Evolutionary conservation across 2,329 filamentous ascomycete genomes (phyloP).

Genomic region (Cyclaneusma minus): DNA sequence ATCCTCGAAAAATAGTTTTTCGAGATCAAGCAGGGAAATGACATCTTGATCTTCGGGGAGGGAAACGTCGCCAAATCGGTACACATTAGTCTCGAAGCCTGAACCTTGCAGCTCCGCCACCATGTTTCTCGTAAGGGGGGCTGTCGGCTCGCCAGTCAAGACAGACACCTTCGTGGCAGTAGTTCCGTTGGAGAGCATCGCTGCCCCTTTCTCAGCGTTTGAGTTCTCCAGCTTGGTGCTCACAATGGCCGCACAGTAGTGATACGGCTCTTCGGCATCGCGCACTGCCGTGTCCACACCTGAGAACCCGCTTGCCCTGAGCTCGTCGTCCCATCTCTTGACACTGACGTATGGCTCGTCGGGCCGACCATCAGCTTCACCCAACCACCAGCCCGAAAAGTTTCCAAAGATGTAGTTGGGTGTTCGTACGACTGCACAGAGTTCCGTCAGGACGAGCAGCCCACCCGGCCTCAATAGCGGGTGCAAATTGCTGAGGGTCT

Average conservation of each 20-base stretch:
- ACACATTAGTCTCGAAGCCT: slow-evolving; percentile 5
- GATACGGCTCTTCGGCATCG: too few species aligned
- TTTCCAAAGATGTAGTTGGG: slow-evolving; percentile 10
- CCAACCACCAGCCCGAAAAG: slow-evolving; percentile 22
- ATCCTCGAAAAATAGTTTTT: slow-evolving; percentile 14
- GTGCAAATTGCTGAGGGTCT: background rate
- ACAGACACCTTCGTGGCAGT: too few species aligned
- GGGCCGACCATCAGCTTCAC: slow-evolving; percentile 13
- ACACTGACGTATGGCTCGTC: too few species aligned
- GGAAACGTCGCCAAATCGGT: slow-evolving; percentile 4
- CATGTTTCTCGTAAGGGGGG: too few species aligned
- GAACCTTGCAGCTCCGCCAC: too few species aligned
- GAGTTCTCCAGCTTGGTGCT: slow-evolving; percentile 2
- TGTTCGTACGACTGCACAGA: slow-evolving; percentile 4
- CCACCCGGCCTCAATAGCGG: background rate
- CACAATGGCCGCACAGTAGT: too few species aligned
- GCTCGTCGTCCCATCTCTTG: too few species aligned
- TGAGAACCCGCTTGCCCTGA: too few species aligned
- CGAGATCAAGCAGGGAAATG: slow-evolving; percentile 12
- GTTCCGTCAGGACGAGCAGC: slow-evolving; percentile 1
- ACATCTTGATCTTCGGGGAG: slow-evolving; percentile 9
- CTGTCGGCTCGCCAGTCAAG: too few species aligned
- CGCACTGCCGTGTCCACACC: too few species aligned
- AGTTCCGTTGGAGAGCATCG: too few species aligned
- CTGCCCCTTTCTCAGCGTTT: background rate